Base-by-base conservation (phyloP, 306 rosid species). In the Leucaena leucocephala region DNA sequence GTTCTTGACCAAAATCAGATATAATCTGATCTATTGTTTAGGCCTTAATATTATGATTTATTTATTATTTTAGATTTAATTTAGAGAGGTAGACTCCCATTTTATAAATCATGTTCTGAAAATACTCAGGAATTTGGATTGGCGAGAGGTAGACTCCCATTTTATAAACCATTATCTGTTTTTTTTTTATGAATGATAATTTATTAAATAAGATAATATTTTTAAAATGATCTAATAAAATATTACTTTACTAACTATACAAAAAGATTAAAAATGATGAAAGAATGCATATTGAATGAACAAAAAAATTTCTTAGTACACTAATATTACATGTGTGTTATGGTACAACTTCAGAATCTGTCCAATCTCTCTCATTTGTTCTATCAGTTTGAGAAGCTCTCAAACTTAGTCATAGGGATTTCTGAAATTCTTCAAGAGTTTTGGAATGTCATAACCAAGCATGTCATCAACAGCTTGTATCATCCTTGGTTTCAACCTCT, bases 371-470 rank as follows among this genome's bases (percentile, higher is more conserved):
- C 50, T 68, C 19, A 10, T 68, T 42, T 67, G 27, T 19, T 43
- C 5, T 14, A 36, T 2, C 33, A 39, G 5, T 15, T 33, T 15
- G 40, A 72, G 21, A 46, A 48, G 34, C 17, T 63, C 2, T 2
- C 34, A 61, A 80, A 68, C 38, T 80, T 84, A 87, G 55, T 89
- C 98, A 49, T 95, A 93, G 14, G 97, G 99, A 64, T 95, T 95
- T 83, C 88, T 87, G 38, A 95, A 93, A 50, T 68, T 83, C 86
- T 93, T 95, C 65, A 95, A 74, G 66, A 95, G 96, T 7, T 89
- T 91, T 7, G 99, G 99, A 76, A 95, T 88, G 35, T 95, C 99
- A 27, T 95, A 83, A 44, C 96, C 96, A 83, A 95, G 87, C 99
- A 95, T 95, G 74, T 95, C 96, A 43, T 95, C 99, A 10, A 95